Evolutionary conservation across 345 rosid genomes (phyloP).

Genomic region (sweet orange (Citrus sinensis)): DNA sequence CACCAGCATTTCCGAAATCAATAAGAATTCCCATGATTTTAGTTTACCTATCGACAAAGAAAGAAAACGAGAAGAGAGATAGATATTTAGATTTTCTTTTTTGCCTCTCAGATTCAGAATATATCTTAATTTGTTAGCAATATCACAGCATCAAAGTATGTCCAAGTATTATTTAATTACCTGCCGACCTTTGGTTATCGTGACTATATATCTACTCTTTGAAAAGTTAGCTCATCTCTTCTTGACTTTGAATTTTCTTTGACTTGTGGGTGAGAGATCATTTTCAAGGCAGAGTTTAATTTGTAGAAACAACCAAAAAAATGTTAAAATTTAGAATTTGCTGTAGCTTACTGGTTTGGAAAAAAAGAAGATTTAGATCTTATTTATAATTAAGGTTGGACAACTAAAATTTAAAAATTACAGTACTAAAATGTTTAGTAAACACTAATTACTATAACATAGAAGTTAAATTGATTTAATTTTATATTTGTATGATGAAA

Average conservation of each 20-base stretch:
- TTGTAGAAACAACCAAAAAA: background rate
- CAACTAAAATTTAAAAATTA: no score
- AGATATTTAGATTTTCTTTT: background rate
- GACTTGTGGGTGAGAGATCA: background rate
- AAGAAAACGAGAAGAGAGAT: background rate
- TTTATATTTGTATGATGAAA: no score
- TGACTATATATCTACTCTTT: background rate
- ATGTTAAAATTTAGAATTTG: no score
- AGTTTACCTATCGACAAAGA: background rate
- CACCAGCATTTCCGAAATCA: background rate
- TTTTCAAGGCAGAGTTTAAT: background rate
- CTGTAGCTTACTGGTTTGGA: no score
- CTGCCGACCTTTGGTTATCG: background rate
- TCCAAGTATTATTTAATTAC: background rate
- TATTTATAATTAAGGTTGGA: no score
- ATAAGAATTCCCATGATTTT: background rate
- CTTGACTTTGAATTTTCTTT: background rate
- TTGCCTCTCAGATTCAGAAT: background rate
- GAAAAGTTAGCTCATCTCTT: background rate
- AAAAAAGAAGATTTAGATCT: no score
- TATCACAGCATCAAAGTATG: background rate
- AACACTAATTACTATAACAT: no score
- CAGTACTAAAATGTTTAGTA: accelerated
- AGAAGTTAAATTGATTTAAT: no score
- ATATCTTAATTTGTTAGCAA: background rate